These are phyloP conservation scores for Lentinula raphanica DNA, from an alignment of 768 basidiomycete species.

Conservation along the genomic window DNA sequence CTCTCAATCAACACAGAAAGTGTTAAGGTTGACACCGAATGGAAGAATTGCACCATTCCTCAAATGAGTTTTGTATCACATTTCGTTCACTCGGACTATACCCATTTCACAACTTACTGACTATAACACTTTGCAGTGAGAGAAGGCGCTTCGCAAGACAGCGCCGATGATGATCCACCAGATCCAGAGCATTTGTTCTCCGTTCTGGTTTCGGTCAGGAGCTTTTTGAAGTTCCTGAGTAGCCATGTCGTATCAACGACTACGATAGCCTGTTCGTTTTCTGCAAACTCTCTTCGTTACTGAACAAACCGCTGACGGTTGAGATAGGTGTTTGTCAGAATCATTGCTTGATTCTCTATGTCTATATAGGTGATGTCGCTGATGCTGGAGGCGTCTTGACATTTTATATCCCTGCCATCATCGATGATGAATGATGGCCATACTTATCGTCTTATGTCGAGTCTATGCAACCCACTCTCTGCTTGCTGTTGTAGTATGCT, in stretches of 20 bases:
- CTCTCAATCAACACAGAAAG: conserved; percentile 62
- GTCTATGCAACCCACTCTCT: no score
- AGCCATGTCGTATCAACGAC: conserved; percentile 77
- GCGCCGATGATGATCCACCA: conserved; percentile 28
- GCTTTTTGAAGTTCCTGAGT: conserved; percentile 77
- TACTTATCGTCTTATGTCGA: not conserved
- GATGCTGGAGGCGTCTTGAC: conserved; percentile 83
- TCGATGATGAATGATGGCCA: conserved; percentile 42
- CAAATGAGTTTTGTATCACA: conserved; percentile 34
- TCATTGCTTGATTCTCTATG: conserved; percentile 83
- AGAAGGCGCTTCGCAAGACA: conserved; percentile 20
- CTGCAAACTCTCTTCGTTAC: not conserved
- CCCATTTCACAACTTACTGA: not conserved
- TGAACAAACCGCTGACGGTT: not conserved
- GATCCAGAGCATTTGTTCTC: conserved; percentile 58
- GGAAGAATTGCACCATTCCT: conserved; percentile 70
- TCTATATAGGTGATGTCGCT: conserved; percentile 78
- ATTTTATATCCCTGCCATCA: conserved; percentile 79
- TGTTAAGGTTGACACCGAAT: conserved; percentile 75
- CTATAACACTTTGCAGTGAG: conserved; percentile 7
- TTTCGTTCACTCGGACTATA: not conserved
- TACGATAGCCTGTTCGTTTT: conserved; percentile 73
- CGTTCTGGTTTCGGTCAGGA: conserved; percentile 65
- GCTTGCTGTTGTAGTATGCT: no score
- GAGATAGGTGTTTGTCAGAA: conserved; percentile 69